Conservation (phyloP, 2,329 filamentous ascomycete genomes). For the Penicillium sp. region DNA sequence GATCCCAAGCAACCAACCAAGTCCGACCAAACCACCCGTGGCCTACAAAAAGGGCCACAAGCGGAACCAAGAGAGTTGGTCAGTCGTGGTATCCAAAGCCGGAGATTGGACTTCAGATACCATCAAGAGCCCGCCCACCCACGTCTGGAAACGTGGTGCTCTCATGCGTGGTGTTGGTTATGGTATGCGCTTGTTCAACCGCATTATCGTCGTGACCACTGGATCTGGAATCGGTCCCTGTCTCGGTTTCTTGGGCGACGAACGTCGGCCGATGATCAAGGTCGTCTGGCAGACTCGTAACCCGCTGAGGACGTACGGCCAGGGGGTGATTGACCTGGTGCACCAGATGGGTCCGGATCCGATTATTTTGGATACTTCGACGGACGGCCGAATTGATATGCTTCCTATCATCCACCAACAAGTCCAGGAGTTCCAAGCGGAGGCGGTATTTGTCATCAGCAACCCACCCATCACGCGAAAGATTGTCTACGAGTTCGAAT, state of each 20-base stretch:
- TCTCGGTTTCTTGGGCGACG: conserved; percentile 60
- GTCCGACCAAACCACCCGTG: neutral
- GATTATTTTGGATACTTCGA: conserved; percentile 67
- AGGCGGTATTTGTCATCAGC: conserved; percentile 73
- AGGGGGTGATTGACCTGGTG: conserved; percentile 60
- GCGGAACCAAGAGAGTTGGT: conserved; percentile 17
- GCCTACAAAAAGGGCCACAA: neutral
- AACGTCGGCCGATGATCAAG: conserved; percentile 47
- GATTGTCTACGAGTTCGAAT: conserved; percentile 69
- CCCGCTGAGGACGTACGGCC: conserved; percentile 65
- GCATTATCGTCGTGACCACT: conserved; percentile 67
- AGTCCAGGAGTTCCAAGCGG: conserved; percentile 50
- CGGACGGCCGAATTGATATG: conserved; percentile 63
- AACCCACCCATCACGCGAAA: conserved; percentile 68
- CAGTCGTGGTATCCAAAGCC: conserved; percentile 64
- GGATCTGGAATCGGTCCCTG: conserved; percentile 73
- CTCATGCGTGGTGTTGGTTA: conserved; percentile 69
- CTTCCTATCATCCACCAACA: conserved; percentile 58
- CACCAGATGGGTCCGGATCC: conserved; percentile 61
- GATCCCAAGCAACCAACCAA: neutral
- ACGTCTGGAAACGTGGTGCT: conserved; percentile 69
- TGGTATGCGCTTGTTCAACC: conserved; percentile 65
- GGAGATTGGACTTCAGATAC: conserved; percentile 72
- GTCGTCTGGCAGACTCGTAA: conserved; percentile 70
- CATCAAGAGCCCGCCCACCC: conserved; percentile 62